Base-by-base conservation (phyloP, 2,329 filamentous ascomycete genomes). In the Ceratocystis huliohia region DNA sequence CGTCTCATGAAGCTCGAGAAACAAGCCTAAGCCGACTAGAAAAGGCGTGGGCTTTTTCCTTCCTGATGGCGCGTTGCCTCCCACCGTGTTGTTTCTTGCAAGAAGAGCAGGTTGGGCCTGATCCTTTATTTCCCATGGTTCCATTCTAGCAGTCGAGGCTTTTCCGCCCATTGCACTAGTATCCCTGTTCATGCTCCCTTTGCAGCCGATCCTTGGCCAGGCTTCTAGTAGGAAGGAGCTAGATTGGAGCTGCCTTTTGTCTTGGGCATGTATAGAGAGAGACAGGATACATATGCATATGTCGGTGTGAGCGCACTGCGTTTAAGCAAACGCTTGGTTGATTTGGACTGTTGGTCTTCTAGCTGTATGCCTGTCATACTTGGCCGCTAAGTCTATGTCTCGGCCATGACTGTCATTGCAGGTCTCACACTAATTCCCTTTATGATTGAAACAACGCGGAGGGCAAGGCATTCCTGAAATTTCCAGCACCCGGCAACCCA, bases 351-450 rank as follows among this genome's bases (percentile, higher is more conserved):
- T 28, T 5, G 28, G 56, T 7, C 30, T 33, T 30, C 25, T 37
- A 6, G 25, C 56, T n/a, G 15, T 37, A 25, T 25, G 56, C 56
- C 25, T 59, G 56, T 59, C 56, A 59, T 37, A n/a, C 7, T 59
- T 10, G 15, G 56, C 28, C 56, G 56, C n/a, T n/a, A 25, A 33
- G 56, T n/a, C 25, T n/a, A 8, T 59, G 56, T 59, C 28, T 59
- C 56, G 28, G 56, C 56, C 56, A 59, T 59, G 56, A 25, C 56
- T 15, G 56, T 59, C 25, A 20, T 20, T 37, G 56, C 17, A 59
- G 56, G 28, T 59, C 28, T 59, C 56, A 59, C 28, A 37, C 5
- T 8, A 20, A 37, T 7, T 37, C 25, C 56, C 25, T 59, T 28
- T 28, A 20, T 41, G 37, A 5, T 13, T 41, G 37, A 59, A 17